Conservation (phyloP, 768 basidiomycete genomes). For the Ramaria sp. region DNA sequence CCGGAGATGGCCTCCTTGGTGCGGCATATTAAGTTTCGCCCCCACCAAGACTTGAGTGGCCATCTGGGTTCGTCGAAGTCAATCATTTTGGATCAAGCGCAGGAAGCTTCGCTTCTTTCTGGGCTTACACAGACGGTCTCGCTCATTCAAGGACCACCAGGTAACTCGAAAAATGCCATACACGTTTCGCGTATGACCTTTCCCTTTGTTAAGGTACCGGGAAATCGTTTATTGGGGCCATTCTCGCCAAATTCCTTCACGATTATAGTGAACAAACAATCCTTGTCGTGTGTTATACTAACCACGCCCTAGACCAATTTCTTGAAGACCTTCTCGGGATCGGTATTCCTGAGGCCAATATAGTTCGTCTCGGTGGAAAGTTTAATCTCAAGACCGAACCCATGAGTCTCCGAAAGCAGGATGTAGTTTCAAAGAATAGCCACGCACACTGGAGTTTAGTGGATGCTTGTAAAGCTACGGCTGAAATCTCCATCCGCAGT, state of each 20-base stretch:
- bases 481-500: too few relatives aligned
- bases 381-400: too few relatives aligned
- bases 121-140: conserved; percentile 48
- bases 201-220: conserved; percentile 43
- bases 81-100: conserved; percentile 30
- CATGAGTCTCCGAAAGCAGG: too few relatives aligned
- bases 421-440: too few relatives aligned
- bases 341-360: conserved; percentile 36
- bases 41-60: conserved; percentile 25
- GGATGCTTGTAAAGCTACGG: too few relatives aligned
- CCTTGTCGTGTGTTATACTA: conserved; percentile 64
- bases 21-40: conserved; percentile 11
- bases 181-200: not conserved
- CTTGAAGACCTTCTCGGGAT: conserved; percentile 50
- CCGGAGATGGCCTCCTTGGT: too few relatives aligned
- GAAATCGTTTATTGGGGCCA: conserved; percentile 63
- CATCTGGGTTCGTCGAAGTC: conserved; percentile 25
- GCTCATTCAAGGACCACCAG: conserved; percentile 63
- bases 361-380: conserved; percentile 53
- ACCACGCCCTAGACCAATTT: conserved; percentile 66
- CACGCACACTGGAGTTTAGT: too few relatives aligned
- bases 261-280: conserved; percentile 38
- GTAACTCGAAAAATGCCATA: too few relatives aligned
- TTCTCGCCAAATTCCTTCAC: conserved; percentile 51
- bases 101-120: conserved; percentile 33